Evolutionary conservation across 306 rosid genomes (phyloP).

Genomic region (Castanopsis chinensis): DNA sequence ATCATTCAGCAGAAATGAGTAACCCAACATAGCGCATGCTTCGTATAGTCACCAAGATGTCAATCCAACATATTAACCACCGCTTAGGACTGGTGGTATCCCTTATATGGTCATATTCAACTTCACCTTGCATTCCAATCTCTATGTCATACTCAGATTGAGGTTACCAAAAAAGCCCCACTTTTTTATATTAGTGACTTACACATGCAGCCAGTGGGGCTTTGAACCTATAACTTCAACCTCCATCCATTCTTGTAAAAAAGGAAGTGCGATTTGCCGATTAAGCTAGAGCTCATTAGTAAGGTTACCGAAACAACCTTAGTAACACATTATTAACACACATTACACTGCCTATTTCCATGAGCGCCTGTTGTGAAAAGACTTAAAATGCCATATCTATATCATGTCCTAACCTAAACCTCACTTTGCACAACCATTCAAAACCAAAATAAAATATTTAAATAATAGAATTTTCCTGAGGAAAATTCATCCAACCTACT

Average conservation of each 20-base stretch:
- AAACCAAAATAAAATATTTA: too few relatives aligned
- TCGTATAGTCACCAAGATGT: not conserved
- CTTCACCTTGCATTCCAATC: not conserved
- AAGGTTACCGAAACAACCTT: not conserved
- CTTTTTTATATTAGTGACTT: too few relatives aligned
- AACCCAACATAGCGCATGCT: not conserved
- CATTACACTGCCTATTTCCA: not conserved
- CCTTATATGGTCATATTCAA: not conserved
- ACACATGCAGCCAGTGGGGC: too few relatives aligned
- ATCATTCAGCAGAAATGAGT: not conserved
- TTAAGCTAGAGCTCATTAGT: too few relatives aligned
- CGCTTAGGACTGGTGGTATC: not conserved
- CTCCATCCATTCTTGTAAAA: too few relatives aligned
- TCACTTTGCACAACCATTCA: not conserved
- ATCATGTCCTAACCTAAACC: not conserved
- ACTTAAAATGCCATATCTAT: not conserved
- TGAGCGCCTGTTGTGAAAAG: not conserved
- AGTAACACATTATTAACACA: not conserved
- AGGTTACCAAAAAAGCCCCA: not conserved
- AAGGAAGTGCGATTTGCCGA: too few relatives aligned
- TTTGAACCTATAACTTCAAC: too few relatives aligned
- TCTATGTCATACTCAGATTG: not conserved
- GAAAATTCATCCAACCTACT: too few relatives aligned
- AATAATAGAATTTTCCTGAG: too few relatives aligned
- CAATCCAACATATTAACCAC: not conserved